Evolutionary conservation across 768 basidiomycete genomes (phyloP), one percentile per base, ranked within the genome.

Genomic region (Pleurotus pulmonarius): DNA sequence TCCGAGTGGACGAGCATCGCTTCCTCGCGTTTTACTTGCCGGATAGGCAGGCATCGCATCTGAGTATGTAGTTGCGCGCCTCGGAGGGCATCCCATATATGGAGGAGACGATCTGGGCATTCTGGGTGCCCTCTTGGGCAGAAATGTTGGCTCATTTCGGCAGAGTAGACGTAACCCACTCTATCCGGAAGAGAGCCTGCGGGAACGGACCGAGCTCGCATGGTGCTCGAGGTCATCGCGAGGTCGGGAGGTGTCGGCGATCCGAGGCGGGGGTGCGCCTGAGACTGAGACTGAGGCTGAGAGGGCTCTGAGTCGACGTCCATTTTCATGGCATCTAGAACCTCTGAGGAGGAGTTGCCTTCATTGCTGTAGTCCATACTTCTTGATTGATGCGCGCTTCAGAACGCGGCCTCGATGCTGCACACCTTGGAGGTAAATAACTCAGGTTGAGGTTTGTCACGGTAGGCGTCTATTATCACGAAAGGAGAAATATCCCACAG

Each of bases 1-100:
- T 90, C 86, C 46, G 86, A 88, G 70, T 99, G 97, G 3, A 98
- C 94, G 20, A 98, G 83, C 56, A 92, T 70, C 11, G 86, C 90
- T 72, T 98, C 95, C 26, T 87, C 80, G 58, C 81, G 83, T 43
- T 79, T 76, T 11, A 90, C 92, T 48, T 83, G 78, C 49, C 92
- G 79, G 63, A 92, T 88, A 0, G 85, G 85, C 16, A 98, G 72
- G 63, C 80, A 81, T 64, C 86, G 83, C 92, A 96, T 96, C 64
- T 82, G 81, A 15, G 75, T 64, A 46, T 85, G 76, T 62, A 90
- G 74, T 24, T 83, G 82, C 40, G 78, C 78, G 39, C 72, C 72
- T n/a, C 78, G 73, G 37, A 98, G 75, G 8, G 80, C 76, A 34
- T 83, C 72, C 74, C 83, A 89, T 59, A 98, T 94, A 55, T 78